phyloP scores from a whole-genome alignment of 768 basidiomycete species.

The Kwoniella botswanensis region DNA sequence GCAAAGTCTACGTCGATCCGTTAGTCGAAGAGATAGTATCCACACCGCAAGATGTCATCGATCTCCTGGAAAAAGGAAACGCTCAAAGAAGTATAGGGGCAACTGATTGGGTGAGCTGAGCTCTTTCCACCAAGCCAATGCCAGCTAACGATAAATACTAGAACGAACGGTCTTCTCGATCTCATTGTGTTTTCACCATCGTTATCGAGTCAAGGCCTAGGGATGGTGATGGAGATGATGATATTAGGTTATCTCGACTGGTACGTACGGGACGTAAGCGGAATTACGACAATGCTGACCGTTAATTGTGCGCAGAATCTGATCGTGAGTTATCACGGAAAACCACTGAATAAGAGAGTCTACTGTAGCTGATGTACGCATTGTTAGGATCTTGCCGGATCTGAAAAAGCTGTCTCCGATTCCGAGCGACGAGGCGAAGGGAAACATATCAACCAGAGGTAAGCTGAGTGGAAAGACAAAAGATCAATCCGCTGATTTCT shows the following conservation, averaged over 20 bases:
- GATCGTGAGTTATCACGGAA: slow-evolving; percentile 10
- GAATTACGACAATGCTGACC: background rate
- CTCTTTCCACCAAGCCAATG: background rate
- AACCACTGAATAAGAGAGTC: slow-evolving; percentile 4
- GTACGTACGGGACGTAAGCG: slow-evolving; percentile 24
- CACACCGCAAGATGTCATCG: slow-evolving; percentile 76
- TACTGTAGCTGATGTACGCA: background rate
- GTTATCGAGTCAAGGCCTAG: slow-evolving; percentile 51
- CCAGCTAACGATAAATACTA: slow-evolving; percentile 2
- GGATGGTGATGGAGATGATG: slow-evolving; percentile 47
- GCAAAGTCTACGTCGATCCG: slow-evolving; percentile 55
- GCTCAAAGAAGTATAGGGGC: slow-evolving; percentile 48
- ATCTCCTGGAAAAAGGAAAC: slow-evolving; percentile 67
- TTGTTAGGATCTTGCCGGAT: slow-evolving; percentile 56
- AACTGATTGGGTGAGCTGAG: slow-evolving; percentile 54
- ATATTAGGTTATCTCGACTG: slow-evolving; percentile 53
- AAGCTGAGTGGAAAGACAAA: background rate
- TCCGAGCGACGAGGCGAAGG: slow-evolving; percentile 56
- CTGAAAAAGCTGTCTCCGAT: slow-evolving; percentile 58
- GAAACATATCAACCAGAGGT: slow-evolving; percentile 59
- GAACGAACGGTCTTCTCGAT: slow-evolving; percentile 58
- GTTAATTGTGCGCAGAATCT: slow-evolving; percentile 9
- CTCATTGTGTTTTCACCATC: slow-evolving; percentile 59
- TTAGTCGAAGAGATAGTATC: slow-evolving; percentile 73
- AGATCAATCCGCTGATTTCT: background rate